Evolutionary conservation across 202 grass and related monocot species (phyloP), one percentile per base, ranked within the genome.

Genomic region (Tripidium arundinaceum): DNA sequence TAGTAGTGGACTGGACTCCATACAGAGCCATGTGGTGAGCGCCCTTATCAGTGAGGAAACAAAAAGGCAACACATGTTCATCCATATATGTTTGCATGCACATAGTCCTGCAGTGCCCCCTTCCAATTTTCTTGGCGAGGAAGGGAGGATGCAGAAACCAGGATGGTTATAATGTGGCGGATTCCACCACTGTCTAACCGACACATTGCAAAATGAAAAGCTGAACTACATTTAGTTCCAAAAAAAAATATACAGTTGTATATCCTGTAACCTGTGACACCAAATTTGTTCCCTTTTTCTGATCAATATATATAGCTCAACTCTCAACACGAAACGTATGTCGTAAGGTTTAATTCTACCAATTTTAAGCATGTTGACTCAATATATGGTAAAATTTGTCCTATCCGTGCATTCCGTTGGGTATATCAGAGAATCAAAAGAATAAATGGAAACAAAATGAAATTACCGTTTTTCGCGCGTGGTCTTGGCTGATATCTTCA

Each of bases 401-500:
- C n/a, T n/a, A n/a, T n/a, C n/a, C n/a, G 6, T 9, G 16, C 13
- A 74, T 66, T 76, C n/a, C 24, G 57, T 76, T 85, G 40, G 50
- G 59, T 54, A 70, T 13, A 8, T 36, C 31, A 77, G 60, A 75
- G 6, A 85, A 63, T 70, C 13, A 21, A 74, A n/a, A 52, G 38
- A 42, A 80, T 70, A 9, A 63, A 85, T 14, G 46, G 15, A n/a
- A 67, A n/a, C 18, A 6, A 68, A 68, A 34, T 78, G 61, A 68
- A 37, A 70, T 60, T 77, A 98, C 94, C 62, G 92, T 94, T 92
- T 98, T 98, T 18, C 76, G 91, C 19, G 94, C 94, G 79, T 98
- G 94, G 63, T 98, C 94, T 87, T 94, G 94, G 86, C 91, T 98
- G 86, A 98, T 93, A 79, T 98, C 95, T 93, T 98, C 92, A 80